Evolutionary conservation across 352 stramenopile species (phyloP).

Genomic region (Phytophthora pseudosyringae): DNA sequence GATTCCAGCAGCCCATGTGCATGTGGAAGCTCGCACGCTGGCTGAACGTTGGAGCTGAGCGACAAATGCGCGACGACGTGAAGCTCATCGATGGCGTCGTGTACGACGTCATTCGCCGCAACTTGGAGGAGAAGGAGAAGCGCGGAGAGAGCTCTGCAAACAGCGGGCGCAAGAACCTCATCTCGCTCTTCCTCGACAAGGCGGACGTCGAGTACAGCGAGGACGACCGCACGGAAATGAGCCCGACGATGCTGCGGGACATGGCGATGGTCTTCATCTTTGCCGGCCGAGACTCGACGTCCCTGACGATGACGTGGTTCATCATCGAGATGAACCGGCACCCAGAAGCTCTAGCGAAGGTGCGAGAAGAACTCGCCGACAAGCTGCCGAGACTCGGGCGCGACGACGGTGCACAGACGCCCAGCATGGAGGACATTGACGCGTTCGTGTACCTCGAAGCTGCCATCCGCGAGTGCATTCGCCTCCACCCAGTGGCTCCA

Average conservation of each 20-base stretch:
- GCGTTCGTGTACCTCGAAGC: conserved; percentile 52
- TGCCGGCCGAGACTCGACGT: conserved; percentile 80
- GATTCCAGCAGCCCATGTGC: conserved; percentile 45
- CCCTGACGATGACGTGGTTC: conserved; percentile 76
- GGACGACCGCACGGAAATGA: conserved; percentile 19
- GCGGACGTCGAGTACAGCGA: conserved; percentile 19
- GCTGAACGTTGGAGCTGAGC: conserved; percentile 37
- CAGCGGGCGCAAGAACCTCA: conserved; percentile 39
- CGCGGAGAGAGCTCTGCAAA: conserved; percentile 15
- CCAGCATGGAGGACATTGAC: conserved; percentile 43
- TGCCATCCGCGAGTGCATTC: conserved; percentile 53
- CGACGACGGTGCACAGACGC: conserved; percentile 16
- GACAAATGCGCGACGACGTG: conserved; percentile 32
- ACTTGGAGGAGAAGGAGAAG: conserved; percentile 17
- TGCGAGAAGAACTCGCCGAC: conserved; percentile 51
- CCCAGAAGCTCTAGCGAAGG: conserved; percentile 35
- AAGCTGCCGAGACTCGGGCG: conserved; percentile 50
- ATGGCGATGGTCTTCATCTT: conserved; percentile 83
- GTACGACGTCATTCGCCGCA: conserved; percentile 32
- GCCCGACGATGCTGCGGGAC: conserved; percentile 54
- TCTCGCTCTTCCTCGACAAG: conserved; percentile 51
- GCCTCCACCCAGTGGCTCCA: conserved; percentile 45
- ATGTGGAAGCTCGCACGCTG: conserved; percentile 46
- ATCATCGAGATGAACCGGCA: conserved; percentile 78
- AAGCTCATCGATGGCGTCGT: conserved; percentile 34